Percentiles rank a stretch among this genome's conserved stretches.
Evolutionary conservation across 129 eudicot species (phyloP).

Genomic region (Flaveria linearis): DNA sequence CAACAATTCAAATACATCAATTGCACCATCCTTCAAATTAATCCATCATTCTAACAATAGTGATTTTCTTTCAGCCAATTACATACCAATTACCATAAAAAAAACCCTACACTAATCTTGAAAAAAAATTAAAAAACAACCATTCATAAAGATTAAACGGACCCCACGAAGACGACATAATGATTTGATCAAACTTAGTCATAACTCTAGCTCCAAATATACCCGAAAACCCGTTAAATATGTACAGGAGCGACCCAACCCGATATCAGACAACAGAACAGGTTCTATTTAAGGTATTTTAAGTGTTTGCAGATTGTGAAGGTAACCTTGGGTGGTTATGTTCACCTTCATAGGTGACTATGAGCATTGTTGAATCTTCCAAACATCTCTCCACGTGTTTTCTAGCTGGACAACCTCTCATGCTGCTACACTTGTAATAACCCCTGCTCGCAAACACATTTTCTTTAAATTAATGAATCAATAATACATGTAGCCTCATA

Average conservation of each 20-base stretch:
- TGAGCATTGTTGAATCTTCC: conserved; percentile 93
- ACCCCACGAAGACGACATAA: conserved; percentile 21
- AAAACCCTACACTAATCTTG: conserved; percentile 27
- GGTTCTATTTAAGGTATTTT: conserved; percentile 15
- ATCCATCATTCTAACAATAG: conserved; percentile 23
- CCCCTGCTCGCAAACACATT: conserved; percentile 58
- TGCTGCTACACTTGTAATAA: conserved; percentile 95
- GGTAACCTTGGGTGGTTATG: conserved; percentile 89
- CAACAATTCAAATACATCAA: conserved; percentile 1
- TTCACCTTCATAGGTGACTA: conserved; percentile 97
- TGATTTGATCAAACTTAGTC: conserved; percentile 2
- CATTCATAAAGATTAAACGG: conserved; percentile 16
- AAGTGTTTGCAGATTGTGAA: conserved; percentile 71
- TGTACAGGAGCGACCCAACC: conserved; percentile 30
- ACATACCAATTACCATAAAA: conserved; percentile 2
- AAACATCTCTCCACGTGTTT: conserved; percentile 95
- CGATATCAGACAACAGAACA: conserved; percentile 17
- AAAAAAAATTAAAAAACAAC: conserved; percentile 5
- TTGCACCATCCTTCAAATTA: conserved; percentile 24
- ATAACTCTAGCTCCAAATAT: conserved; percentile 32
- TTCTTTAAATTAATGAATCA: not conserved
- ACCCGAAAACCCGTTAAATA: conserved; percentile 26
- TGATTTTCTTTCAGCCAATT: conserved; percentile 20
- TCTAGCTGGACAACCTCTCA: conserved; percentile 99
- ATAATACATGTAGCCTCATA: not conserved